Base-by-base conservation (phyloP, 2,329 filamentous ascomycete genomes). In the Clonostachys byssicola region DNA sequence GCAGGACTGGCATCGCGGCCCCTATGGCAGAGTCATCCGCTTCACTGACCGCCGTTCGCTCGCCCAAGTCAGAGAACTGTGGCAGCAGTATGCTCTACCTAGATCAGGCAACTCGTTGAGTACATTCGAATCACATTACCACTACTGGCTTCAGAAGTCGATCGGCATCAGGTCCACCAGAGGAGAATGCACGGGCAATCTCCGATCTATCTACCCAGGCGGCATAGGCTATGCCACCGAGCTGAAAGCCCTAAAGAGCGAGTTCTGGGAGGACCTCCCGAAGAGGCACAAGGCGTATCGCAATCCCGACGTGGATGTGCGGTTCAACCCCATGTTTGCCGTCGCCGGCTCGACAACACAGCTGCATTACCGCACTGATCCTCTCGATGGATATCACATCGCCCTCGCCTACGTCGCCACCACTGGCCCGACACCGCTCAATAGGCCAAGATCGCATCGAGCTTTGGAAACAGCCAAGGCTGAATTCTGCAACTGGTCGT, bases 311-410 rank as follows among this genome's bases (percentile, higher is more conserved):
- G 47, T 50, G 13, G 51, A 54, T 17, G 44, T 57, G 2, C 63
- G 64, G 16, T 30, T 30, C 23, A 78, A 80, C 52, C 78, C 80
- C 39, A 57, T 73, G 38, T 71, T 75, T 46, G 61, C 67, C 5
- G 23, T 54, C 51, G n/a, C 64, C 0, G 49, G 71, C 5, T 66
- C 64, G 0, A 50, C 58, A 5, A 50, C 58, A 14, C 61, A 63
- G 3, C 59, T 83, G 23, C 72, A 77, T 49, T 73, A 75, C 54
- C 67, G 63, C 5, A 69, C 68, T 5, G 66, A 83, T 49, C 80
- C 81, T 1, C 51, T 81, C 1, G 54, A 74, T 6, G 74, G 79
- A 2, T 85, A 78, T 48, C 80, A 85, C 57, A 65, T 84, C n/a
- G 75, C 77, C 3, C 62, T 69, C 1, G 74, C 70, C 3, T 70